Evolutionary conservation across 2,329 filamentous ascomycete species (phyloP).

Genomic region (Phaeosphaeriaceae sp.): DNA sequence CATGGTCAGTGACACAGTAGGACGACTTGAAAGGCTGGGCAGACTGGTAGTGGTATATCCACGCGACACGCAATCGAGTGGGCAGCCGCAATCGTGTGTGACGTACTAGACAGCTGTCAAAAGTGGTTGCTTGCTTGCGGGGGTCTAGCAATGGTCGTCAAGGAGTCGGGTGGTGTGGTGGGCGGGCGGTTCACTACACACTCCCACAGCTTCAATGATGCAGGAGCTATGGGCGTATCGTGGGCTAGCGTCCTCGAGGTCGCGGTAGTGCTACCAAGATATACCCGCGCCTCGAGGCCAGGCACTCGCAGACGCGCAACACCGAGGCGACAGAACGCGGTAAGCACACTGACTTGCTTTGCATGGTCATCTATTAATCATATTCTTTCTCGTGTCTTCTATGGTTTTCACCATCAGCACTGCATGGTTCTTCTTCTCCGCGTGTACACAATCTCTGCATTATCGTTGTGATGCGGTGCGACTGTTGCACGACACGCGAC

Average conservation of each 20-base stretch:
- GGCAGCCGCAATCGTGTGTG: slow-evolving; percentile 5
- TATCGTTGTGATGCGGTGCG: slow-evolving; percentile 10
- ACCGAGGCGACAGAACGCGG: slow-evolving; percentile 21
- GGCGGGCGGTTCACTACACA: neutral
- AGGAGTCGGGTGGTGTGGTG: neutral
- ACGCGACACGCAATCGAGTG: slow-evolving; percentile 10
- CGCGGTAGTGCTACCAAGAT: slow-evolving; percentile 10
- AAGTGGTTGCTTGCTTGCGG: slow-evolving; percentile 7
- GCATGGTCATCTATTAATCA: slow-evolving; percentile 2
- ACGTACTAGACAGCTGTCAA: slow-evolving; percentile 18
- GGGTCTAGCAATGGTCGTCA: neutral
- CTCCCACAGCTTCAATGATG: neutral
- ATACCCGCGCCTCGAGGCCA: slow-evolving; percentile 19
- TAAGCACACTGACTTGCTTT: slow-evolving; percentile 22
- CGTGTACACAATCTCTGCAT: neutral
- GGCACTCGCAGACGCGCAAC: slow-evolving; percentile 45
- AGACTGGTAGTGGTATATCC: slow-evolving; percentile 10
- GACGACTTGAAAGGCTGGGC: slow-evolving; percentile 15
- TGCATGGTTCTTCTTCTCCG: neutral
- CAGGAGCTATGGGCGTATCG: slow-evolving; percentile 5
- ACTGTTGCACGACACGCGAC: slow-evolving; percentile 34
- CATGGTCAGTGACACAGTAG: slow-evolving; percentile 23
- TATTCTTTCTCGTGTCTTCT: slow-evolving; percentile 15
- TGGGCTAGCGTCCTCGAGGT: slow-evolving; percentile 4
- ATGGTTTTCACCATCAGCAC: neutral